A percentile compares a stretch with the other conserved stretches of the same genome.
phyloP scores from a whole-genome alignment of 2,329 filamentous ascomycete species.

The Daldinia sp. region DNA sequence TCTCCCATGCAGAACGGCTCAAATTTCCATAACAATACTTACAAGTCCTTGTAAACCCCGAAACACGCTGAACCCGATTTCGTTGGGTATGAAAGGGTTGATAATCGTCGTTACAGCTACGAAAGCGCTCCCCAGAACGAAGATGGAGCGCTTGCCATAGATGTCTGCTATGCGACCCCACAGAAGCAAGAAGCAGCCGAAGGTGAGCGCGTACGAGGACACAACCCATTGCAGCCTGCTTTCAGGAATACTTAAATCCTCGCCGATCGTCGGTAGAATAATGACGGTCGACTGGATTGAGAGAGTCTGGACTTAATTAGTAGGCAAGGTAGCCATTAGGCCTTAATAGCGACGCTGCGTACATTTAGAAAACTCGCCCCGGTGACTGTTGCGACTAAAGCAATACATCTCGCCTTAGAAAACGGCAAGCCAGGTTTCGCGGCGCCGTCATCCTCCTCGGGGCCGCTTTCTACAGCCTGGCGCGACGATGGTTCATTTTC shows the following conservation, averaged over 20 bases:
- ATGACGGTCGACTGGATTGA: slow-evolving; percentile 71
- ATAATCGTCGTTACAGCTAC: slow-evolving; percentile 69
- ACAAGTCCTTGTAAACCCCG: slow-evolving; percentile 74
- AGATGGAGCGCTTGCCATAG: slow-evolving; percentile 74
- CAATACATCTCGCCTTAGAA: slow-evolving; percentile 66
- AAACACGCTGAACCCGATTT: slow-evolving; percentile 76
- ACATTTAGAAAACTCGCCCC: slow-evolving; percentile 70
- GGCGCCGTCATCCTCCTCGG: slow-evolving; percentile 35
- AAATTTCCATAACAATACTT: slow-evolving; percentile 24
- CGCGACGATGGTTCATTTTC: slow-evolving; percentile 12
- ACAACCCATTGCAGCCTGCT: slow-evolving; percentile 74
- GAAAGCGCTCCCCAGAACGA: slow-evolving; percentile 73
- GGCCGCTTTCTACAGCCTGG: slow-evolving; percentile 22
- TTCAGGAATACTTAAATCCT: slow-evolving; percentile 67
- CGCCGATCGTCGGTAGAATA: slow-evolving; percentile 71
- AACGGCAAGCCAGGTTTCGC: slow-evolving; percentile 51
- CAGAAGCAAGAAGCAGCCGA: slow-evolving; percentile 75
- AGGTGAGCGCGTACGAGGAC: slow-evolving; percentile 73
- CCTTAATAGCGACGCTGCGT: slow-evolving; percentile 30
- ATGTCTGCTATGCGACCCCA: slow-evolving; percentile 77
- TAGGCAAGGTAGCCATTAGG: background rate
- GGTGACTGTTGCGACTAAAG: slow-evolving; percentile 65
- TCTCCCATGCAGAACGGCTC: background rate
- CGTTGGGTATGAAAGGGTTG: slow-evolving; percentile 73
- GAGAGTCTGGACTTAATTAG: slow-evolving; percentile 59